Evolutionary conservation across 495 filamentous ascomycete species (phyloP).

Genomic region (Neurospora sp.): DNA sequence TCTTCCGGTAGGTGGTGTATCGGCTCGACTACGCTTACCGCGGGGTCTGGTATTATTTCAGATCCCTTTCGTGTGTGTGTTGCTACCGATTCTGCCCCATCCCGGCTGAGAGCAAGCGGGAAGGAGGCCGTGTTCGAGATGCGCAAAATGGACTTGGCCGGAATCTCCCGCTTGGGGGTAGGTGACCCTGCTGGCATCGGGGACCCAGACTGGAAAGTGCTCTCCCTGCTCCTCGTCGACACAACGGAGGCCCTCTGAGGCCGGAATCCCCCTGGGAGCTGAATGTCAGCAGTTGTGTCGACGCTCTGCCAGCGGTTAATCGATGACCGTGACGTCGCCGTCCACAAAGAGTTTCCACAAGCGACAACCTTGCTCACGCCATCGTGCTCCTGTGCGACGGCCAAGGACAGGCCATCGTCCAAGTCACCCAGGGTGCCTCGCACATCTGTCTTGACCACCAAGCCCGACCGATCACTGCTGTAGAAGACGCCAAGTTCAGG

Average conservation of each 20-base stretch:
- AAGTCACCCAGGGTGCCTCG: conserved; percentile 59
- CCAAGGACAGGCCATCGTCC: conserved; percentile 83
- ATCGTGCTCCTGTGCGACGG: conserved; percentile 82
- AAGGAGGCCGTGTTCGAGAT: conserved; percentile 78
- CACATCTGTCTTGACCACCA: conserved; percentile 91
- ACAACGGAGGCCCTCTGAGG: conserved; percentile 45
- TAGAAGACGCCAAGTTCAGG: conserved; percentile 83
- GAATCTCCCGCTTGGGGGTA: conserved; percentile 53
- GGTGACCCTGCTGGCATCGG: conserved; percentile 3
- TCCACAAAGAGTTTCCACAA: conserved; percentile 79
- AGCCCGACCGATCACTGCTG: conserved; percentile 80
- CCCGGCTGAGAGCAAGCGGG: conserved; percentile 37
- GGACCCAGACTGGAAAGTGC: conserved; percentile 7
- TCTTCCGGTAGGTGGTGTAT: conserved; percentile 69
- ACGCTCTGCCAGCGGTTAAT: conserved; percentile 92
- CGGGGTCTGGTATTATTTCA: conserved; percentile 50
- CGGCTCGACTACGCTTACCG: conserved; percentile 48
- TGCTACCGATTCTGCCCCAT: conserved; percentile 31
- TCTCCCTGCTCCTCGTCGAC: conserved; percentile 25
- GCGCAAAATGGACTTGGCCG: conserved; percentile 61
- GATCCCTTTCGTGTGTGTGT: conserved; percentile 47
- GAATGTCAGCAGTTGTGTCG: conserved; percentile 52
- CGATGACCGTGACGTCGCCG: conserved; percentile 83
- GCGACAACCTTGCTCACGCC: conserved; percentile 79
- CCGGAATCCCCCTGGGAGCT: conserved; percentile 44